These are phyloP conservation scores for Raddia guianensis DNA, from an alignment of 176 grass and related monocot species.

Conservation along the genomic window DNA sequence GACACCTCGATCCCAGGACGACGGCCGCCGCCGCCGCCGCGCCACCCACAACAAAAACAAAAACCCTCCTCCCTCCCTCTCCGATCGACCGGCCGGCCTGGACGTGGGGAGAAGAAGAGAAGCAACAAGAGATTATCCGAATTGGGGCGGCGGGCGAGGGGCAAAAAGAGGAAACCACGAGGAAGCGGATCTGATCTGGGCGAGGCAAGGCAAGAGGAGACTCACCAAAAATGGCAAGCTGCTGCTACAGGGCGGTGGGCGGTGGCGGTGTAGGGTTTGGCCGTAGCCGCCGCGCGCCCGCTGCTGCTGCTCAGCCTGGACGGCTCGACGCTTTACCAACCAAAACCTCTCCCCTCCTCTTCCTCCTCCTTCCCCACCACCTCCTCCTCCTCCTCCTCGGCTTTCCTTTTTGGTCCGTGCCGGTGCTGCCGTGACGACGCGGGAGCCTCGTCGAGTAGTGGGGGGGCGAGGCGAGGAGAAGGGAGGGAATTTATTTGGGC, in stretches of 20 bases:
- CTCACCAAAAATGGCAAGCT: constrained; percentile 62
- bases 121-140: neutral
- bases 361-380: too few relatives aligned
- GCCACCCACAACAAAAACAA: neutral
- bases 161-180: constrained; percentile 43
- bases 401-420: constrained; percentile 56
- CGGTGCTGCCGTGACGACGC: constrained; percentile 35
- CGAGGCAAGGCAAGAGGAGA: constrained; percentile 33
- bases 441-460: neutral
- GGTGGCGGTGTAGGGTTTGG: constrained; percentile 44
- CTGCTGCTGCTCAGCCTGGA: too few relatives aligned
- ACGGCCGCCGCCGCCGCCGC: too few relatives aligned
- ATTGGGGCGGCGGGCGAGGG: constrained; percentile 33
- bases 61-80: neutral
- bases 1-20: too few relatives aligned
- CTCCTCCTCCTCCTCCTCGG: constrained; percentile 30
- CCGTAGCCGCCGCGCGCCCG: constrained; percentile 18
- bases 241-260: neutral
- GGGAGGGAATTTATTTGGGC: neutral
- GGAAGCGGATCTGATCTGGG: constrained; percentile 57
- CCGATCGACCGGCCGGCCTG: constrained; percentile 1
- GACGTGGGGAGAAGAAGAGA: neutral
- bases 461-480: neutral
- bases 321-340: too few relatives aligned
- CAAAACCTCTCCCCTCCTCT: neutral